A percentile compares a stretch with the other conserved stretches of the same genome.
Evolutionary conservation across 2,329 filamentous ascomycete species (phyloP).

Genomic region (Fusarium pseudoanthophilum): DNA sequence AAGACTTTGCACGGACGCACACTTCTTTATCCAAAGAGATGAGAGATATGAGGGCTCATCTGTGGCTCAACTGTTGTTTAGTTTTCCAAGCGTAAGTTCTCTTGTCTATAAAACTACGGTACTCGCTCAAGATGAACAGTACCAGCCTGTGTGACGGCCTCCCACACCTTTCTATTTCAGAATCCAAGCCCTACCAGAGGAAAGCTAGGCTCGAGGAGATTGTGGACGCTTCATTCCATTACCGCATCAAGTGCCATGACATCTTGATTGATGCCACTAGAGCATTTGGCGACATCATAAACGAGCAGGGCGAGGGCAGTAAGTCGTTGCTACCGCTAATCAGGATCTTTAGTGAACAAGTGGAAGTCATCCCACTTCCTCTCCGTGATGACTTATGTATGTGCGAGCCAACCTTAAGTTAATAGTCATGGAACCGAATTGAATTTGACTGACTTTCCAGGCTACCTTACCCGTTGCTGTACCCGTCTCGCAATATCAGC

Average conservation of each 20-base stretch:
- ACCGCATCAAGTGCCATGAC: not conserved
- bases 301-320: not conserved
- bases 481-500: not conserved
- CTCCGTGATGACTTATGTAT: not conserved
- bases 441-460: not conserved
- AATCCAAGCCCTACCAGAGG: not conserved
- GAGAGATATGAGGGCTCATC: not conserved
- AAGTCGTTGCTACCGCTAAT: not conserved
- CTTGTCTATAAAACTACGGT: no score
- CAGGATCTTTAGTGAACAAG: conserved; percentile 1
- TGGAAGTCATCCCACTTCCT: not conserved
- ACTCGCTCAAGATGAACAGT: not conserved
- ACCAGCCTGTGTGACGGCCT: not conserved
- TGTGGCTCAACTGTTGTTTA: not conserved
- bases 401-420: not conserved
- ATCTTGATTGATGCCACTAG: not conserved
- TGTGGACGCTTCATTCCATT: not conserved
- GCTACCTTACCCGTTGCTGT: not conserved
- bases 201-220: not conserved
- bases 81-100: conserved; percentile 5
- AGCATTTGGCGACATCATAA: not conserved
- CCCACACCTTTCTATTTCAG: not conserved
- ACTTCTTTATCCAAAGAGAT: not conserved
- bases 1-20: conserved; percentile 5
- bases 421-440: not conserved